phyloP scores from a whole-genome alignment of 306 rosid genomes.

The Casuarina cunninghamiana region DNA sequence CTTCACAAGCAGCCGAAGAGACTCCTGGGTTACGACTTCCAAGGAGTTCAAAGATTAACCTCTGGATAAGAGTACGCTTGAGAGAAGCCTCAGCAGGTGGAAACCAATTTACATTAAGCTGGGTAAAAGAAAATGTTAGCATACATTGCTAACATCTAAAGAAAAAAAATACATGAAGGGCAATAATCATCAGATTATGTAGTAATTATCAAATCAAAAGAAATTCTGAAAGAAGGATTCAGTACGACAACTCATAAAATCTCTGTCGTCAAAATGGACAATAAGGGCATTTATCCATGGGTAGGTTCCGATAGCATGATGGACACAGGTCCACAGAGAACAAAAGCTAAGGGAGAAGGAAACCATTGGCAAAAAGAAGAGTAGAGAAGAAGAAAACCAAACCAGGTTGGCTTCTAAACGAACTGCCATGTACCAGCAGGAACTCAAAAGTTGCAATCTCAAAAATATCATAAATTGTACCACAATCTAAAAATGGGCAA shows the following conservation, averaged over 20 bases:
- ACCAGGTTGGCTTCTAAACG: not conserved
- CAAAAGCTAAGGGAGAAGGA: not conserved
- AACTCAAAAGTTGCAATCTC: not conserved
- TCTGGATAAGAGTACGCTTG: slow-evolving; percentile 88
- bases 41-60: slow-evolving; percentile 69
- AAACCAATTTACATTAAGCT: slow-evolving; percentile 91
- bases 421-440: not conserved
- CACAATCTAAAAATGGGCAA: not conserved
- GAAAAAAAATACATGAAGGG: slow-evolving; percentile 11
- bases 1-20: slow-evolving; percentile 53
- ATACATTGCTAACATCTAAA: slow-evolving; percentile 24
- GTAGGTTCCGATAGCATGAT: not conserved
- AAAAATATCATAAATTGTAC: not conserved
- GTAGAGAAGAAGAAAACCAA: not conserved
- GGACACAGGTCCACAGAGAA: not conserved
- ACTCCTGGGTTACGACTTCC: slow-evolving; percentile 45
- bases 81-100: slow-evolving; percentile 84
- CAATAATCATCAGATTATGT: not conserved
- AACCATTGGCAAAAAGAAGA: not conserved
- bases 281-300: not conserved
- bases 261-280: not conserved
- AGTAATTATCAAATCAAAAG: not conserved
- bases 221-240: not conserved
- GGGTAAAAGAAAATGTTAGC: slow-evolving; percentile 32
- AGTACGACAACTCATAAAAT: not conserved